Percentiles rank a stretch among this genome's conserved stretches.
Conservation (phyloP, 2,329 filamentous ascomycete species). For the Exophiala lecanii-corni region DNA sequence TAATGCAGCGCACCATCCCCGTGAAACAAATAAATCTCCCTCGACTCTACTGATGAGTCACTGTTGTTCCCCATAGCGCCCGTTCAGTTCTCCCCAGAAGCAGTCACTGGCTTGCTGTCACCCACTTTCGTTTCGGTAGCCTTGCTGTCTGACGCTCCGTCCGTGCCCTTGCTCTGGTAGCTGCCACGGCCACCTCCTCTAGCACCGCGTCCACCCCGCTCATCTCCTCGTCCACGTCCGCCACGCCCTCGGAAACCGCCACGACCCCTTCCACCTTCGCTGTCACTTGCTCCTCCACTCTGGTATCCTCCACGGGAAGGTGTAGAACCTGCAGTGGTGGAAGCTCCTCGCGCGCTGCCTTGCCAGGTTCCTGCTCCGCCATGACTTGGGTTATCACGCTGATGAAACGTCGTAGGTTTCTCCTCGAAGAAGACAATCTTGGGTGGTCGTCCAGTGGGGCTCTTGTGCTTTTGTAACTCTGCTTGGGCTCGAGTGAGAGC, state of each 20-base stretch:
- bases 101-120: constrained; percentile 25
- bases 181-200: constrained; percentile 57
- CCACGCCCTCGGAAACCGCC: constrained; percentile 55
- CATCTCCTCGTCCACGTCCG: constrained; percentile 51
- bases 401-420: constrained; percentile 46
- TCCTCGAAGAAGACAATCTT: constrained; percentile 79
- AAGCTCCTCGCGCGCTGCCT: constrained; percentile 56
- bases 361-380: constrained; percentile 55
- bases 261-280: constrained; percentile 62
- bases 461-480: constrained; percentile 66
- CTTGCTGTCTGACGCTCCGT: constrained; percentile 42
- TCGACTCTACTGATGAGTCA: constrained; percentile 5
- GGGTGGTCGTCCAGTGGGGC: constrained; percentile 71
- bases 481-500: constrained; percentile 65
- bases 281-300: constrained; percentile 74
- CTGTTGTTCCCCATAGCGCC: too few species aligned
- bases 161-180: constrained; percentile 55
- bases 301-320: constrained; percentile 69
- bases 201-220: constrained; percentile 52
- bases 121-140: constrained; percentile 35
- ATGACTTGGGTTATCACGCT: constrained; percentile 29
- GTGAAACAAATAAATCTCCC: constrained; percentile 1
- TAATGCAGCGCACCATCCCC: constrained; percentile 17
- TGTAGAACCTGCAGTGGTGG: constrained; percentile 51
- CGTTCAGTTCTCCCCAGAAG: constrained; percentile 16